Base-by-base conservation (phyloP, 306 rosid genomes). In the Carpinus viminea region DNA sequence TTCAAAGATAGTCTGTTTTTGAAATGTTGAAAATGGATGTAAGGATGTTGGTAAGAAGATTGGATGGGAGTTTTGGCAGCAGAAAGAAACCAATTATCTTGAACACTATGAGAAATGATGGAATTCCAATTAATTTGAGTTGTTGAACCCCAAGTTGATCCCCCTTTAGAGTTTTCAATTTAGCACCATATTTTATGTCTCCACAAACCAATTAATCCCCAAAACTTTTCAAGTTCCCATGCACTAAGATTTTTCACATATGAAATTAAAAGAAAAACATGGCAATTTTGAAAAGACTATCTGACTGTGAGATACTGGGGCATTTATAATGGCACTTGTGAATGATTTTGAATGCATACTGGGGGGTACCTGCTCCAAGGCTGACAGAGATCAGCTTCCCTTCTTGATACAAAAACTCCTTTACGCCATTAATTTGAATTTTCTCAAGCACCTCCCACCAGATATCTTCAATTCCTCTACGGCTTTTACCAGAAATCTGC, bases 401-500 rank as follows among this genome's bases (percentile, higher is more conserved):
- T 80, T 93, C 97, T 83, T 85, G 90, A 71, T 85, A 79, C 81
- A 96, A 78, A 85, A 93, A 96, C 79, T 93, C 94, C 83, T 83
- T 96, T 55, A 90, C 57, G 16, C 94, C 91, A 82, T 84, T 77
- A 66, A 80, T 86, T 70, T 87, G 90, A 82, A 96, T 89, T 78
- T 90, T 89, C 65, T 90, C 89, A 74, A 96, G 90, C 85, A 91
- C 94, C 87, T 91, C 96, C 81, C 83, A 83, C 99, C 99, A 96
- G 82, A 96, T 93, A 77, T 93, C 96, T 81, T 90, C 92, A 64
- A 89, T 91, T 79, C 81, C 91, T 81, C 69, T 85, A 43, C 54
- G 83, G 84, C 65, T 74, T 80, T 79, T 88, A 75, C 87, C 85
- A 78, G 79, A 81, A 74, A 36, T 74, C 76, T 86, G 91, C 83